phyloP scores from a whole-genome alignment of 495 filamentous ascomycete genomes.

The Mycothermus thermophilus region DNA sequence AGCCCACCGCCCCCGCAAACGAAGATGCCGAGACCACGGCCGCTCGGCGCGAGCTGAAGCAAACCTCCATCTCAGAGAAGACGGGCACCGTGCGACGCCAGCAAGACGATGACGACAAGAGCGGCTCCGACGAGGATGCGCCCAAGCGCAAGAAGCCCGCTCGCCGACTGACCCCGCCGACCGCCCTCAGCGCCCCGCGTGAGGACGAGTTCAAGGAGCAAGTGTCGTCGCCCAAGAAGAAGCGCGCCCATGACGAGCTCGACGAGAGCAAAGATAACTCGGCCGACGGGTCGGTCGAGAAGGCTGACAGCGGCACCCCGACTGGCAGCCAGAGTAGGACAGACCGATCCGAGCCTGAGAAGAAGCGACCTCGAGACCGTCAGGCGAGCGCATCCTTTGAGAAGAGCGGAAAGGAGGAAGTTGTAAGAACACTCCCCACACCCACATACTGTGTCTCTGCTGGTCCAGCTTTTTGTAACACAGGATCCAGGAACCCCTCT shows the following conservation, averaged over 20 bases:
- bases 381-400: slow-evolving; percentile 11
- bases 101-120: slow-evolving; percentile 12
- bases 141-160: slow-evolving; percentile 11
- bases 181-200: slow-evolving; percentile 14
- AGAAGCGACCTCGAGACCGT: slow-evolving; percentile 38
- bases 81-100: slow-evolving; percentile 7
- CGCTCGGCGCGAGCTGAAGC: slow-evolving; percentile 40
- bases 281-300: slow-evolving; percentile 26
- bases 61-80: slow-evolving; percentile 40
- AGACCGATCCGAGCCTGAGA: slow-evolving; percentile 39
- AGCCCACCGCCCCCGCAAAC: slow-evolving; percentile 11
- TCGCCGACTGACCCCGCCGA: slow-evolving; percentile 18
- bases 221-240: slow-evolving; percentile 43
- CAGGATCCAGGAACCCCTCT: slow-evolving; percentile 8
- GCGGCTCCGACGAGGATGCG: slow-evolving; percentile 13
- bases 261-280: slow-evolving; percentile 27
- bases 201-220: slow-evolving; percentile 29
- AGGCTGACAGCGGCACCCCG: slow-evolving; percentile 13
- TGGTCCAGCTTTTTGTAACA: slow-evolving; percentile 4
- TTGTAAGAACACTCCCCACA: slow-evolving; percentile 6
- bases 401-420: slow-evolving; percentile 11
- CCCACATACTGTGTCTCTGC: neutral
- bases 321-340: slow-evolving; percentile 22
- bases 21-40: slow-evolving; percentile 43
- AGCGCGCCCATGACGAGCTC: slow-evolving; percentile 39